Percentiles rank a stretch among this genome's conserved stretches.
Evolutionary conservation across 2,329 filamentous ascomycete species (phyloP).

Genomic region (Alternaria alternata): DNA sequence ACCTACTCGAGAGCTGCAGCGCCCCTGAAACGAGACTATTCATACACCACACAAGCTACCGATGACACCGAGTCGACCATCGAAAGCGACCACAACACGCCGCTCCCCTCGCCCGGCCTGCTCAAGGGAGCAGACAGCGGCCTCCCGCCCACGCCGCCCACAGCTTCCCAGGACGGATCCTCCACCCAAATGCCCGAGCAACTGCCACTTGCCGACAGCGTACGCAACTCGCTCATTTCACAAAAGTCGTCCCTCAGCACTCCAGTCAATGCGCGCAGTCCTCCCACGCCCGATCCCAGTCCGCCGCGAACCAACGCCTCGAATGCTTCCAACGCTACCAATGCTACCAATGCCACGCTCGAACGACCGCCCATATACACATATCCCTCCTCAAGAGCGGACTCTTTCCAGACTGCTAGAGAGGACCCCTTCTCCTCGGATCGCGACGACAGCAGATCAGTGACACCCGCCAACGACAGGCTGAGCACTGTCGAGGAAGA

Average conservation of each 20-base stretch:
- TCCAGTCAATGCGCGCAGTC: constrained; percentile 52
- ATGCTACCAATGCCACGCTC: constrained; percentile 6
- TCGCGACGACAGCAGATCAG: constrained; percentile 38
- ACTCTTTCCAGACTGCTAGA: constrained; percentile 57
- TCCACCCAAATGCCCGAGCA: constrained; percentile 33
- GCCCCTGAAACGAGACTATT: constrained; percentile 29
- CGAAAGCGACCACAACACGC: constrained; percentile 37
- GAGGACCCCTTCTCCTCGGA: constrained; percentile 52
- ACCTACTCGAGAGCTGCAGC: constrained; percentile 31
- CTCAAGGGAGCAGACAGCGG: constrained; percentile 44
- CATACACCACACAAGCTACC: constrained; percentile 37
- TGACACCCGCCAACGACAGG: constrained; percentile 37
- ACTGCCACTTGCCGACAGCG: constrained; percentile 51
- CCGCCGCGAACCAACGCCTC: constrained; percentile 43
- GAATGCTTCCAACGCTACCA: constrained; percentile 22
- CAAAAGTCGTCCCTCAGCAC: constrained; percentile 53
- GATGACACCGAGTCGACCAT: constrained; percentile 38
- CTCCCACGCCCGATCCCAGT: constrained; percentile 50
- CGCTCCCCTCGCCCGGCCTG: constrained; percentile 38
- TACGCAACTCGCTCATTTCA: constrained; percentile 49
- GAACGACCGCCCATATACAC: constrained; percentile 40
- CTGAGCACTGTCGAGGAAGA: constrained; percentile 44
- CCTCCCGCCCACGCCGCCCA: constrained; percentile 58
- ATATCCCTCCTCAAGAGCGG: constrained; percentile 54
- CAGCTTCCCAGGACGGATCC: constrained; percentile 45